These are phyloP conservation scores for Calocybe gangraenosa DNA, from an alignment of 768 basidiomycete genomes.

Conservation along the genomic window DNA sequence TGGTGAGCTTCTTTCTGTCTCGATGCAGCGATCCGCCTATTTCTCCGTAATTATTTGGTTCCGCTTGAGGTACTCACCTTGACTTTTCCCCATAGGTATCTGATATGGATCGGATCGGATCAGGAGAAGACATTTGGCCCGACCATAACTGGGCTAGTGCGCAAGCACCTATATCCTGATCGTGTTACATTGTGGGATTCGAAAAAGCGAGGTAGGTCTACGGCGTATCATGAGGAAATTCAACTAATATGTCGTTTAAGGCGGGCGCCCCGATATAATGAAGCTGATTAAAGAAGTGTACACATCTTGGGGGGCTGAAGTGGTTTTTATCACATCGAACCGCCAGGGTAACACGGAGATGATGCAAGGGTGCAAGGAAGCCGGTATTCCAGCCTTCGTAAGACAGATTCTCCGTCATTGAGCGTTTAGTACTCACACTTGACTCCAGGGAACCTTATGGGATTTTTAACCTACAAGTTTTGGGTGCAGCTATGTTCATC, in stretches of 20 bases:
- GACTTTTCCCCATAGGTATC: slow-evolving; percentile 44
- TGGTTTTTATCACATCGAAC: slow-evolving; percentile 84
- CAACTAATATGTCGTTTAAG: slow-evolving; percentile 19
- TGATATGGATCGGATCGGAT: slow-evolving; percentile 83
- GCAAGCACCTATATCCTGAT: slow-evolving; percentile 62
- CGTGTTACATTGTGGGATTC: slow-evolving; percentile 79
- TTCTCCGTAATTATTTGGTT: slow-evolving; percentile 8
- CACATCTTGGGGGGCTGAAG: slow-evolving; percentile 75
- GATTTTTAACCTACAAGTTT: slow-evolving; percentile 60
- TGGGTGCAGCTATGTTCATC: too few species aligned
- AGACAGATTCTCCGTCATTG: slow-evolving; percentile 15
- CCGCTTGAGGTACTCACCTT: slow-evolving; percentile 5
- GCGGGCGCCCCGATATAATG: slow-evolving; percentile 75
- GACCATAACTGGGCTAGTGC: slow-evolving; percentile 71
- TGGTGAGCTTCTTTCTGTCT: slow-evolving; percentile 30
- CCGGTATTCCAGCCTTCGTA: slow-evolving; percentile 66
- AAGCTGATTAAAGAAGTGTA: slow-evolving; percentile 71
- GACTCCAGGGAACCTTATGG: slow-evolving; percentile 59
- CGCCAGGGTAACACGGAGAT: slow-evolving; percentile 74
- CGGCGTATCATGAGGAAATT: neutral
- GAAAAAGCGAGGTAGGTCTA: slow-evolving; percentile 49
- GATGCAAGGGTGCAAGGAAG: slow-evolving; percentile 75
- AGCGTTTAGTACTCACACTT: neutral
- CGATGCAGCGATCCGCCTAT: slow-evolving; percentile 12
- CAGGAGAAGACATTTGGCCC: slow-evolving; percentile 85